These are phyloP conservation scores for Zizania palustris DNA, from an alignment of 202 grass and related monocot species.

Conservation along the genomic window DNA sequence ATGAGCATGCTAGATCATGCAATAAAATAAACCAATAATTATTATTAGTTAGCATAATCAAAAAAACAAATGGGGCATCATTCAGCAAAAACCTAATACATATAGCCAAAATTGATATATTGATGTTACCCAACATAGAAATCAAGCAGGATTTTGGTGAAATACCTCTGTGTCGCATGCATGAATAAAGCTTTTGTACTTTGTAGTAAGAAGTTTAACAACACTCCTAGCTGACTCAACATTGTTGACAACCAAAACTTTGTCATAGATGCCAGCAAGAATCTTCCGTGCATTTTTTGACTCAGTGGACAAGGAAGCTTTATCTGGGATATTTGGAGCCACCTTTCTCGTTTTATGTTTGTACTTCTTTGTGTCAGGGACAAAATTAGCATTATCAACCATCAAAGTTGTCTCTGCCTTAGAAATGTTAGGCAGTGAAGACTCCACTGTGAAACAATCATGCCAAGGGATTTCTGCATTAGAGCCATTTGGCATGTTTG, in stretches of 20 bases:
- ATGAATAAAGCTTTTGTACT: constrained; percentile 78
- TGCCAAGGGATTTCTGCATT: constrained; percentile 10
- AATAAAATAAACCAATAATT: constrained; percentile 33
- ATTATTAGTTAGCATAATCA: background rate
- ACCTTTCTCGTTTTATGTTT: constrained; percentile 31
- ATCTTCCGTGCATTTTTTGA: constrained; percentile 41
- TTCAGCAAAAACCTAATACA: constrained; percentile 26
- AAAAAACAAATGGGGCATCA: background rate
- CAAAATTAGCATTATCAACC: constrained; percentile 38
- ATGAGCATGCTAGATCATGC: constrained; percentile 19
- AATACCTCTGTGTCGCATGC: constrained; percentile 87
- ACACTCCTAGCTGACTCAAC: constrained; percentile 61
- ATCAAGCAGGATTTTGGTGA: constrained; percentile 23
- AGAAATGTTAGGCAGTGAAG: constrained; percentile 7
- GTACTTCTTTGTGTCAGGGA: constrained; percentile 16
- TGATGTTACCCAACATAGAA: constrained; percentile 36
- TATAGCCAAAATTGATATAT: constrained; percentile 7
- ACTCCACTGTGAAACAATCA: constrained; percentile 1
- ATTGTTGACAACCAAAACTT: constrained; percentile 81
- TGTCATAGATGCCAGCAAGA: constrained; percentile 61
- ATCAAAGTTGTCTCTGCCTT: constrained; percentile 24
- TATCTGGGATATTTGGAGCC: constrained; percentile 12
- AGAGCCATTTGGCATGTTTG: constrained; percentile 24
- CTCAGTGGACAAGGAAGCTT: constrained; percentile 35
- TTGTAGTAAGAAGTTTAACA: constrained; percentile 70